These are phyloP conservation scores for Ceriops tagal DNA, from an alignment of 345 rosid species.

Conservation along the genomic window DNA sequence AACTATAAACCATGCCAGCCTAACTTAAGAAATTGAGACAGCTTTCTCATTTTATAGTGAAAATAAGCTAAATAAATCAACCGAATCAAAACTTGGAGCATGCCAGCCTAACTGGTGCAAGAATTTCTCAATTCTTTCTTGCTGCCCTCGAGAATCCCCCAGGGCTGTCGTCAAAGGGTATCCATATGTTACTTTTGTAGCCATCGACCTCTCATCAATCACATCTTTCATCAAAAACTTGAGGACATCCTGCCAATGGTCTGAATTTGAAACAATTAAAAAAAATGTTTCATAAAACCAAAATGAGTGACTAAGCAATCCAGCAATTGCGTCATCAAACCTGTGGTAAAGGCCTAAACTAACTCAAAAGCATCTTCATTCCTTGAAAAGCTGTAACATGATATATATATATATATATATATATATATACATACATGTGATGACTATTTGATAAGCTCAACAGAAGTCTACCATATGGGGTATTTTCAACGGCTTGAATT, in stretches of 20 bases:
- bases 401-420: too few relatives aligned
- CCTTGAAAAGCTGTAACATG: too few relatives aligned
- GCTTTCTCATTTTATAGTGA: too few relatives aligned
- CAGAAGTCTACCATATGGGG: slow-evolving; percentile 51
- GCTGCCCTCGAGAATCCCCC: slow-evolving; percentile 82
- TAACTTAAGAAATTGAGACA: too few relatives aligned
- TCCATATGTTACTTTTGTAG: slow-evolving; percentile 69
- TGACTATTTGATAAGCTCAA: too few relatives aligned
- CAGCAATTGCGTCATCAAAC: background rate
- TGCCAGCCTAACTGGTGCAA: slow-evolving; percentile 67
- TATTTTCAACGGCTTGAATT: slow-evolving; percentile 51
- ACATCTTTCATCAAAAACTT: slow-evolving; percentile 82
- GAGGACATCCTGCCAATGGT: slow-evolving; percentile 59
- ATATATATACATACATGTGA: too few relatives aligned
- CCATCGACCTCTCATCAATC: slow-evolving; percentile 68
- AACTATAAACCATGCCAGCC: too few relatives aligned
- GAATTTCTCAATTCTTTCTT: slow-evolving; percentile 68
- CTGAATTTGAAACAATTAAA: slow-evolving; percentile 28
- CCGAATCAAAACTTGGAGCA: slow-evolving; percentile 72
- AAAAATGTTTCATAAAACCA: too few relatives aligned
- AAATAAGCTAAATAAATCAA: slow-evolving; percentile 41
- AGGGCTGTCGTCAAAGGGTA: slow-evolving; percentile 93
- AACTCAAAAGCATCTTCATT: too few relatives aligned
- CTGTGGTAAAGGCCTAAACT: background rate
- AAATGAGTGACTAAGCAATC: background rate